Conservation (phyloP, 2,329 filamentous ascomycete species). For the Pseudogymnoascus sp. region DNA sequence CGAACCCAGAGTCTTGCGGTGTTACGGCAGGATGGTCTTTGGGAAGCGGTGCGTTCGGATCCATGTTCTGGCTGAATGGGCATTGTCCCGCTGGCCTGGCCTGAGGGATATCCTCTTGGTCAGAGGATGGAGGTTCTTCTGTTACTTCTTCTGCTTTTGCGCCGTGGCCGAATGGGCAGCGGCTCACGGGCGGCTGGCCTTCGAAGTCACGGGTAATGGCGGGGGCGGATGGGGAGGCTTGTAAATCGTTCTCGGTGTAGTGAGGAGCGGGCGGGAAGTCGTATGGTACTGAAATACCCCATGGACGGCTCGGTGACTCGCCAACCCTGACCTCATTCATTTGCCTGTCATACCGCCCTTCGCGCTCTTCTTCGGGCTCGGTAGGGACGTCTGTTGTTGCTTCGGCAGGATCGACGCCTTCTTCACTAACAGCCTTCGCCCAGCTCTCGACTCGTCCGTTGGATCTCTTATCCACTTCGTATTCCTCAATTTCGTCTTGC, state of each 20-base stretch:
- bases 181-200: constrained; percentile 33
- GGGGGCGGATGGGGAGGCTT: constrained; percentile 51
- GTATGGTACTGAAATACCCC: constrained; percentile 79
- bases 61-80: constrained; percentile 35
- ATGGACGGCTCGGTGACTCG: constrained; percentile 86
- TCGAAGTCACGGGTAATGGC: constrained; percentile 28
- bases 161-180: constrained; percentile 49
- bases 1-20: constrained; percentile 3
- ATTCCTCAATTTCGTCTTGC: constrained; percentile 38
- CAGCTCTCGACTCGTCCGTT: constrained; percentile 76
- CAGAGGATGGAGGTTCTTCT: constrained; percentile 1
- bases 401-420: constrained; percentile 37
- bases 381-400: constrained; percentile 32
- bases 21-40: constrained; percentile 12
- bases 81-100: constrained; percentile 22
- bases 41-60: constrained; percentile 3
- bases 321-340: constrained; percentile 87
- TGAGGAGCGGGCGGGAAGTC: constrained; percentile 37
- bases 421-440: constrained; percentile 69
- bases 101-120: constrained; percentile 6
- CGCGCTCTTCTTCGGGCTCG: constrained; percentile 50
- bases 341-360: constrained; percentile 74
- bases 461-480: constrained; percentile 44
- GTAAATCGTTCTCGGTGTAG: constrained; percentile 33
- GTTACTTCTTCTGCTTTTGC: constrained; percentile 16